Evolutionary conservation across 2,329 filamentous ascomycete species (phyloP).

Genomic region (Keithomyces neogunnii): DNA sequence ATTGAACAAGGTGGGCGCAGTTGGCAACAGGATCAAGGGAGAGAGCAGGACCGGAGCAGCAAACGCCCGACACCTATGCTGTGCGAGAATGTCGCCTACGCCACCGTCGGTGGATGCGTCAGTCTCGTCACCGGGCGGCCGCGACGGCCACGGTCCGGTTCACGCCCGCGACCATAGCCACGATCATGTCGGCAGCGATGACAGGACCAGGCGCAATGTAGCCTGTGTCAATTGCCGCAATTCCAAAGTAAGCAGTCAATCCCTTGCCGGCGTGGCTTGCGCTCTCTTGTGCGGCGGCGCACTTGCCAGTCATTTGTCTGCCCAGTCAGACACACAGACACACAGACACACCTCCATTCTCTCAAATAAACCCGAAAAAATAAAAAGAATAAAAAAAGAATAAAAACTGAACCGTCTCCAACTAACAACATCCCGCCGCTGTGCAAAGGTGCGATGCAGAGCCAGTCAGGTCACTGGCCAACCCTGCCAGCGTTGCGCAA

Average conservation of each 20-base stretch:
- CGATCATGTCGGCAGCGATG: conserved; percentile 8
- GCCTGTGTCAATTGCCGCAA: conserved; percentile 30
- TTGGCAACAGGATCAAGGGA: neutral
- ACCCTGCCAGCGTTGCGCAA: conserved; percentile 36
- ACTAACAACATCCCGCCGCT: neutral
- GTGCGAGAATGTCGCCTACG: conserved; percentile 20
- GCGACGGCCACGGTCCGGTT: conserved; percentile 2
- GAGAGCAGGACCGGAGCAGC: neutral
- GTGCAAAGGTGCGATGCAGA: conserved; percentile 34
- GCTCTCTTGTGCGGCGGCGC: too few species aligned
- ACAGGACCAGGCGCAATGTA: conserved; percentile 27
- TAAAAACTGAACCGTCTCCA: too few species aligned
- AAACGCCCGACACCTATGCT: conserved; percentile 8
- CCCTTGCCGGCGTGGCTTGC: neutral
- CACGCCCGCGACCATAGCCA: too few species aligned
- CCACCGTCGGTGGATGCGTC: conserved; percentile 21
- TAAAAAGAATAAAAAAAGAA: too few species aligned
- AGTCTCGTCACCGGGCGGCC: conserved; percentile 13
- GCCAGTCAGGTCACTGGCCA: conserved; percentile 28
- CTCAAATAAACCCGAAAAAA: too few species aligned
- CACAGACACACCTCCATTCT: too few species aligned
- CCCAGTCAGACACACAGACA: too few species aligned
- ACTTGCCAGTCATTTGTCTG: too few species aligned
- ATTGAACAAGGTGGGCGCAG: neutral
- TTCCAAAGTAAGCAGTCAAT: conserved; percentile 25